phyloP scores from a whole-genome alignment of 2,329 filamentous ascomycete species.

The Botrytis pseudocinerea region DNA sequence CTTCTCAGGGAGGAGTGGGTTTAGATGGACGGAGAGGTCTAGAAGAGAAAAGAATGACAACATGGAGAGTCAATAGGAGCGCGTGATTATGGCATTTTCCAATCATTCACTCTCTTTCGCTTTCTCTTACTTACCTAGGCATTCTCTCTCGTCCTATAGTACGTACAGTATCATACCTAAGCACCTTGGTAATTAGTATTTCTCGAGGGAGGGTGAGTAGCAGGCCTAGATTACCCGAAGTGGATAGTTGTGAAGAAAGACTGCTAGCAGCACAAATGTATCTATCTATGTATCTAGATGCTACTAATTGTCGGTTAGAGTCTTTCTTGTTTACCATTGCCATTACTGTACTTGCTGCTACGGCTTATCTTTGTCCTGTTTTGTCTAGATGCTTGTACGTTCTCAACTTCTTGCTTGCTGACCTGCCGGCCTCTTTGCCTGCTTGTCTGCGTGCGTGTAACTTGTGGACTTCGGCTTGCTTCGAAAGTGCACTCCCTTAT shows the following conservation, averaged over 20 bases:
- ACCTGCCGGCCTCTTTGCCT: too few species aligned
- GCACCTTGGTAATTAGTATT: neutral
- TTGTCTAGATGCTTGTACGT: neutral
- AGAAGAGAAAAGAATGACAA: neutral
- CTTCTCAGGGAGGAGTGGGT: slow-evolving; percentile 1
- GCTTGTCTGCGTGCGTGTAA: neutral
- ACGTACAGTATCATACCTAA: neutral
- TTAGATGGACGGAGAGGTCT: neutral
- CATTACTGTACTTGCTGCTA: neutral
- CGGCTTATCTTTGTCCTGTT: neutral
- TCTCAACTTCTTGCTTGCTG: neutral
- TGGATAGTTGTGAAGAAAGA: neutral
- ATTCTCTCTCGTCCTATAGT: neutral
- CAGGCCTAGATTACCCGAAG: neutral
- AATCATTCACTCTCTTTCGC: neutral
- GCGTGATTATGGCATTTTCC: neutral
- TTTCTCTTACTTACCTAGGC: neutral
- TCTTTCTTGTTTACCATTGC: neutral
- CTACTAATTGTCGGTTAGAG: neutral
- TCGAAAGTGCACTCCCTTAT: neutral
- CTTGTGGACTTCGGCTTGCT: neutral
- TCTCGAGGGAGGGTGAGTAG: neutral
- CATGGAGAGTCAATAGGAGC: neutral
- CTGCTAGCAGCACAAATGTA: neutral
- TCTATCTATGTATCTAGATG: neutral